A percentile compares a stretch with the other conserved stretches of the same genome.
Conservation (phyloP, 306 rosid genomes). For the Alnus rubra region DNA sequence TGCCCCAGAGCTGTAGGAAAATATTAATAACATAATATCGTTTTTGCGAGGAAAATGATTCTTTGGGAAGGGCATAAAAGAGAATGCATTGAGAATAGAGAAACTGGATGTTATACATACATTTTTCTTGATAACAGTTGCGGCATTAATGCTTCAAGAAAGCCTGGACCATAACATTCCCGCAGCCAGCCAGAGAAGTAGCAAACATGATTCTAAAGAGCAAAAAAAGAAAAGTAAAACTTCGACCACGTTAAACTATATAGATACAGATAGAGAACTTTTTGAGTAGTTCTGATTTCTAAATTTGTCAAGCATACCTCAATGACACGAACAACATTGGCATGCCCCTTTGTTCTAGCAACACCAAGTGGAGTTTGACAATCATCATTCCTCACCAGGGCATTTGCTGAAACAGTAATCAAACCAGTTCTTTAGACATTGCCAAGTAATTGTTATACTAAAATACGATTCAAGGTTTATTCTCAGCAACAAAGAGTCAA, state of each 20-base stretch:
- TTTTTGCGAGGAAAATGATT: not conserved
- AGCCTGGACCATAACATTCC: conserved; percentile 25
- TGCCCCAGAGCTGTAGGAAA: not conserved
- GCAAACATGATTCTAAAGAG: conserved; percentile 28
- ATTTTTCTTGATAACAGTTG: conserved; percentile 16
- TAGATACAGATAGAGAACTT: not conserved
- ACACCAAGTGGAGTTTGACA: conserved; percentile 31
- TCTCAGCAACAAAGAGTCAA: not conserved
- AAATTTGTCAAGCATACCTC: conserved; percentile 20
- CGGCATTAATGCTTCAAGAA: conserved; percentile 27
- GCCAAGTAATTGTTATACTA: not conserved
- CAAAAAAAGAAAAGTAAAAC: not conserved
- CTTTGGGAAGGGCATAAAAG: not conserved
- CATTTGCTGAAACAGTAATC: conserved; percentile 22
- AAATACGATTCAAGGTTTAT: not conserved
- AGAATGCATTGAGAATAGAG: not conserved
- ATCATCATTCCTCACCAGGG: conserved; percentile 31
- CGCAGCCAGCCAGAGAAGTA: conserved; percentile 31
- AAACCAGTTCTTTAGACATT: not conserved
- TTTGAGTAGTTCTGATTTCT: not conserved
- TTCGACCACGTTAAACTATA: not conserved
- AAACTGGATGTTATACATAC: not conserved
- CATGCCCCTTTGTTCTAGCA: conserved; percentile 20
- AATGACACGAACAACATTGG: conserved; percentile 23
- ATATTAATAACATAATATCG: not conserved